A percentile compares a stretch with the other conserved stretches of the same genome.
phyloP scores from a whole-genome alignment of 2,329 filamentous ascomycete species.

The Cercospora citrullina region DNA sequence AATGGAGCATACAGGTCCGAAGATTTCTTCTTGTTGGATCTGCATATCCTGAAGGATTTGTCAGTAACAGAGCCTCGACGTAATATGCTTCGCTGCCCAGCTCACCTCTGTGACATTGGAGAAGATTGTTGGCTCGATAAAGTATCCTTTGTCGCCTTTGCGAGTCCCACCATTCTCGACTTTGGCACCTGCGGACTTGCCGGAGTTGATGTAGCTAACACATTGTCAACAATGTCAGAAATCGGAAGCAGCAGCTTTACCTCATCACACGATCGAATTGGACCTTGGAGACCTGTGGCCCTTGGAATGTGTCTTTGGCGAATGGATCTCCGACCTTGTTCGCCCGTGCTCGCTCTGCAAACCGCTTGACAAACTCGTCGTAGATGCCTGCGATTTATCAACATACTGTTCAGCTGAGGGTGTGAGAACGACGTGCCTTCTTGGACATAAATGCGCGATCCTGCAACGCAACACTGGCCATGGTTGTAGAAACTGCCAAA shows the following conservation, averaged over 20 bases:
- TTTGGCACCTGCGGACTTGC: constrained; percentile 65
- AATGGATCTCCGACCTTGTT: constrained; percentile 86
- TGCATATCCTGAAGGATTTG: constrained; percentile 53
- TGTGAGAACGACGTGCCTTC: constrained; percentile 53
- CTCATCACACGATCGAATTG: constrained; percentile 89
- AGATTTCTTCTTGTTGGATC: constrained; percentile 79
- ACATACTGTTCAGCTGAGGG: not conserved
- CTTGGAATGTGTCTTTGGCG: constrained; percentile 77
- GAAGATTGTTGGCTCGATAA: constrained; percentile 87
- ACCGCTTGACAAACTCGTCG: constrained; percentile 78
- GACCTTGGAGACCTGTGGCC: constrained; percentile 79
- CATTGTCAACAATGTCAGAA: not conserved
- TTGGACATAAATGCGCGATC: constrained; percentile 82
- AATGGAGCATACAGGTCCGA: constrained; percentile 76
- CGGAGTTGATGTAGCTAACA: constrained; percentile 63
- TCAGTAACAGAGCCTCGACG: not conserved
- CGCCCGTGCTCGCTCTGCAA: constrained; percentile 71
- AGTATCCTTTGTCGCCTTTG: constrained; percentile 73
- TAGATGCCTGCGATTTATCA: constrained; percentile 53
- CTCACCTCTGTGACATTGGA: constrained; percentile 64
- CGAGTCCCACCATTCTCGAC: constrained; percentile 69
- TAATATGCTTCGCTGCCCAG: not conserved
- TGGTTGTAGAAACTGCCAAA: constrained; percentile 61
- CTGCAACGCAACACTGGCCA: constrained; percentile 68
- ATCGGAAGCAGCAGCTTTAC: constrained; percentile 48